Evolutionary conservation across 768 basidiomycete genomes (phyloP).

Genomic region (Amanita rubescens): DNA sequence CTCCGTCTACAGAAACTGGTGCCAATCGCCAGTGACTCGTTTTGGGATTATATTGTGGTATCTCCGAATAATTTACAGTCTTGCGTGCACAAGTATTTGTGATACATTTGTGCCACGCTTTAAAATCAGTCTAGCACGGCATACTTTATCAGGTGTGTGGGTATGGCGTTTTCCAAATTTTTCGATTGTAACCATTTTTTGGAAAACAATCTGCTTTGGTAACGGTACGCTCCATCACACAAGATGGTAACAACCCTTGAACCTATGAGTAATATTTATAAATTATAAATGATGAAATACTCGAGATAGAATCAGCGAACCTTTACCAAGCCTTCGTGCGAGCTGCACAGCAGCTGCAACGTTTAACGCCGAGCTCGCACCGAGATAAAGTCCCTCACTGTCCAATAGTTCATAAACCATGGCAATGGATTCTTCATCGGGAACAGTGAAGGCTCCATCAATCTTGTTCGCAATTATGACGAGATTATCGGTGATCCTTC

Average conservation of each 20-base stretch:
- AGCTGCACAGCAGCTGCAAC: constrained; percentile 91
- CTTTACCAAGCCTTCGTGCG: constrained; percentile 78
- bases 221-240: constrained; percentile 94
- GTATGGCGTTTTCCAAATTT: constrained; percentile 69
- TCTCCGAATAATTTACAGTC: not conserved
- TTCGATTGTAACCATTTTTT: constrained; percentile 86
- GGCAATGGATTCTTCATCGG: constrained; percentile 83
- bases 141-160: constrained; percentile 82
- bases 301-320: constrained; percentile 26
- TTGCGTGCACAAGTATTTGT: not conserved
- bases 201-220: constrained; percentile 94
- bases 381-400: constrained; percentile 89
- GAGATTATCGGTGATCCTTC: constrained; percentile 89
- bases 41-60: not conserved
- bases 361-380: constrained; percentile 90
- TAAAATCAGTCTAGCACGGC: constrained; percentile 45
- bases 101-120: not conserved
- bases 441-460: constrained; percentile 76
- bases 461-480: constrained; percentile 72
- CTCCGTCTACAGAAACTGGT: constrained; percentile 8
- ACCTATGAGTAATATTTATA: constrained; percentile 34
- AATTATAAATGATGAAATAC: not conserved
- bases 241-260: constrained; percentile 83
- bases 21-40: not conserved
- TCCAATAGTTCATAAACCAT: constrained; percentile 94